Evolutionary conservation across 1,284 basidiomycete genomes (phyloP).

Genomic region (Ustilago bromivora): DNA sequence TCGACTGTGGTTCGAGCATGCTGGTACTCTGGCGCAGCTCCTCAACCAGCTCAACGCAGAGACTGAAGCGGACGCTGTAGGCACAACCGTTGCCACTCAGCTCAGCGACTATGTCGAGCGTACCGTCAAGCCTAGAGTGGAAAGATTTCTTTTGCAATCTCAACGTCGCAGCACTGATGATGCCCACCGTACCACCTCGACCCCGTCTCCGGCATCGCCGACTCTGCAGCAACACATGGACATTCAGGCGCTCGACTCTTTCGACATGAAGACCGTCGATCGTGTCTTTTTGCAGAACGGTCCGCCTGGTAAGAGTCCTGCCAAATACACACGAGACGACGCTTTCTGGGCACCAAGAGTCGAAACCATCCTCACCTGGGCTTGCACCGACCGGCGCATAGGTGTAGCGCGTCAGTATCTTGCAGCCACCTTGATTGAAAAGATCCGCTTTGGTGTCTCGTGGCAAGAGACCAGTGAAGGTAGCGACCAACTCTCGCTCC

Average conservation of each 20-base stretch:
- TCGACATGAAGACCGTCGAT: conserved; percentile 43
- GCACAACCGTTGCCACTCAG: not conserved
- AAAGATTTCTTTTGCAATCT: conserved; percentile 26
- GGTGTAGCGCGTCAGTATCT: conserved; percentile 80
- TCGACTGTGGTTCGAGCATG: conserved; percentile 56
- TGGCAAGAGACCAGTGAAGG: conserved; percentile 46
- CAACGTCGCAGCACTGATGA: not conserved
- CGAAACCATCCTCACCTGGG: conserved; percentile 85
- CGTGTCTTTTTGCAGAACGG: conserved; percentile 30
- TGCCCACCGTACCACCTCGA: not conserved
- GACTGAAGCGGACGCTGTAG: not conserved
- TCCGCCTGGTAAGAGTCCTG: not conserved
- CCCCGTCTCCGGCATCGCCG: not conserved
- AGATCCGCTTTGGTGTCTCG: conserved; percentile 73
- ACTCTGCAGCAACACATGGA: conserved; percentile 31
- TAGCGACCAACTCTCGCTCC: conserved; percentile 38
- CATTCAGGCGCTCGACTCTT: conserved; percentile 44
- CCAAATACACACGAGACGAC: conserved; percentile 32
- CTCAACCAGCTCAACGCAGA: conserved; percentile 24
- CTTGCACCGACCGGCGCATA: conserved; percentile 79
- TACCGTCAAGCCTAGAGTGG: conserved; percentile 21
- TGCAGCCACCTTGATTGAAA: conserved; percentile 79
- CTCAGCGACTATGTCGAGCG: conserved; percentile 25
- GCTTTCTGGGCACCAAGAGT: conserved; percentile 31
- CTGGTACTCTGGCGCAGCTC: conserved; percentile 25